Conservation (phyloP, 805 yeast genomes). For the Candida odintsovae region DNA sequence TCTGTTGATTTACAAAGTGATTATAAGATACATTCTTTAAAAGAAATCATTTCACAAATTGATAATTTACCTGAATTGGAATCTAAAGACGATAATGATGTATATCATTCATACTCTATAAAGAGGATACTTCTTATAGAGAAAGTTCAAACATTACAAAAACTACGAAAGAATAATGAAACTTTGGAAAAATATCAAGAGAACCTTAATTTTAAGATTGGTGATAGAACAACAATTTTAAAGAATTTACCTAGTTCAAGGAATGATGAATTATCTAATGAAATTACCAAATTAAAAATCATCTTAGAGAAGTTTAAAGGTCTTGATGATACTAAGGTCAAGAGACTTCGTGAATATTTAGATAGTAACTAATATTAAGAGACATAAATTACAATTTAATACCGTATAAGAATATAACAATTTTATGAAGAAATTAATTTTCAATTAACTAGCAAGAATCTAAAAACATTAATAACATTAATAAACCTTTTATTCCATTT, state of each 20-base stretch:
- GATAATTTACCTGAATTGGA: conserved; percentile 15
- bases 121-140: conserved; percentile 6
- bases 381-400: too few species aligned
- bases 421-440: neutral
- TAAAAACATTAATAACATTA: neutral
- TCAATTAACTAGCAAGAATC: neutral
- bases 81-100: neutral
- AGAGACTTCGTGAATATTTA: conserved; percentile 4
- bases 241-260: conserved; percentile 12
- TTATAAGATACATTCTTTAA: conserved; percentile 14
- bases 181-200: conserved; percentile 5
- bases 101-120: conserved; percentile 6
- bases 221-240: conserved; percentile 13
- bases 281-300: conserved; percentile 13
- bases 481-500: conserved; percentile 19
- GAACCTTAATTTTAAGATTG: conserved; percentile 13
- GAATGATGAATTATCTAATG: conserved; percentile 12
- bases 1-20: conserved; percentile 14
- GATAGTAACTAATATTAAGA: too few species aligned
- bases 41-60: conserved; percentile 13
- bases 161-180: conserved; percentile 6
- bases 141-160: conserved; percentile 6
- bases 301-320: conserved; percentile 18
- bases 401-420: too few species aligned
- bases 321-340: conserved; percentile 8